These are phyloP conservation scores for Neonectria coccinea DNA, from an alignment of 2,329 filamentous ascomycete genomes.

Conservation along the genomic window DNA sequence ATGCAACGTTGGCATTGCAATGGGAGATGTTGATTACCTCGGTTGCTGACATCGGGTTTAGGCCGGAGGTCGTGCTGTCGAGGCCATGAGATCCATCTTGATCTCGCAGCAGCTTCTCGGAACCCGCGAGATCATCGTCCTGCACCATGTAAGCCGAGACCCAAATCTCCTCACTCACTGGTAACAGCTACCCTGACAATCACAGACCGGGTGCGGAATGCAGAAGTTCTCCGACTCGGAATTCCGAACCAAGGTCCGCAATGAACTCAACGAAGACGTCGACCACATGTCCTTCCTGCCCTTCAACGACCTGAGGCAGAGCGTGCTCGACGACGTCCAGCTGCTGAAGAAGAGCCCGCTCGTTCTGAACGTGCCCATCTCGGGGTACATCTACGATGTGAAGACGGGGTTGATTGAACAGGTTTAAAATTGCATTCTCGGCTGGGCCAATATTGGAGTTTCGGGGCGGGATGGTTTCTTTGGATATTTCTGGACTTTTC, in stretches of 20 bases:
- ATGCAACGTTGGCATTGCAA: conserved; percentile 7
- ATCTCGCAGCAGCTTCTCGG: conserved; percentile 85
- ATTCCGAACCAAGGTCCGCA: conserved; percentile 65
- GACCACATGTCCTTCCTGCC: conserved; percentile 71
- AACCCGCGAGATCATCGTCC: conserved; percentile 78
- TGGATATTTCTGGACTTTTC: not conserved
- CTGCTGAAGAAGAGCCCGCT: conserved; percentile 70
- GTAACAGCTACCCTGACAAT: not conserved
- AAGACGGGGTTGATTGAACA: conserved; percentile 71
- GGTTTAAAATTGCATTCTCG: conserved; percentile 28
- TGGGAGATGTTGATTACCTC: not conserved
- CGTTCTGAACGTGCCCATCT: conserved; percentile 71
- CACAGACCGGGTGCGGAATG: conserved; percentile 66
- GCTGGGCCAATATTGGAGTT: not conserved
- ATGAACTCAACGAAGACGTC: conserved; percentile 67
- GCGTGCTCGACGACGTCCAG: conserved; percentile 74
- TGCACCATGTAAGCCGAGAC: conserved; percentile 68
- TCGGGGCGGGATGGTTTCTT: not conserved
- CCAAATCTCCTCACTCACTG: not conserved
- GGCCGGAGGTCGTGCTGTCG: conserved; percentile 71
- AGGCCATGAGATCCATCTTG: conserved; percentile 79
- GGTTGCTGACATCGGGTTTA: conserved; percentile 17
- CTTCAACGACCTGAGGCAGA: conserved; percentile 72
- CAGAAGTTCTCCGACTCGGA: conserved; percentile 73
- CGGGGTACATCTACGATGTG: conserved; percentile 83